These are phyloP conservation scores for Eutrema japonicum DNA, from an alignment of 345 rosid species.

Conservation along the genomic window DNA sequence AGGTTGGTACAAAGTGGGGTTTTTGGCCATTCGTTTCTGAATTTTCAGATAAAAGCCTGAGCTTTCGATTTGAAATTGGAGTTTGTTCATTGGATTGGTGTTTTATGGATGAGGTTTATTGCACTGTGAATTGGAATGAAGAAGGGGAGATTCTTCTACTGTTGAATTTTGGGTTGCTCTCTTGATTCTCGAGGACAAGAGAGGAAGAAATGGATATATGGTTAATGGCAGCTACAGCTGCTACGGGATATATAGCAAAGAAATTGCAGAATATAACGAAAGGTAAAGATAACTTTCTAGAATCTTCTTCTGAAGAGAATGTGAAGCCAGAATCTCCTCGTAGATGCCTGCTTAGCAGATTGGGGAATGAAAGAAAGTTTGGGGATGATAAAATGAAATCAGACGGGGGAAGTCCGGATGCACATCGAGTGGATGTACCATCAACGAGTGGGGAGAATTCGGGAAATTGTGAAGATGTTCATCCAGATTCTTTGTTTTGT, in stretches of 20 bases:
- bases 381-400: constrained; percentile 16
- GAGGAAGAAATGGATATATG: constrained; percentile 65
- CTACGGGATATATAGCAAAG: constrained; percentile 72
- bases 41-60: constrained; percentile 12
- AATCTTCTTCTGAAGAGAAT: constrained; percentile 36
- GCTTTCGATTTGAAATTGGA: constrained; percentile 15
- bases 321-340: constrained; percentile 33
- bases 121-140: constrained; percentile 16
- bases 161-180: constrained; percentile 15
- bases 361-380: constrained; percentile 29
- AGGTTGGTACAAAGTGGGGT: constrained; percentile 2
- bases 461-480: constrained; percentile 37
- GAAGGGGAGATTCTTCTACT: constrained; percentile 23
- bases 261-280: constrained; percentile 55
- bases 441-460: constrained; percentile 48
- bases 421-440: constrained; percentile 48
- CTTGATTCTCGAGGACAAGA: constrained; percentile 25
- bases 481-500: constrained; percentile 42
- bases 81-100: constrained; percentile 16
- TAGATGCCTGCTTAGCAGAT: constrained; percentile 37
- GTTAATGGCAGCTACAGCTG: constrained; percentile 80
- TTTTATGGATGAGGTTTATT: constrained; percentile 23
- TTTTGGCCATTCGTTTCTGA: constrained; percentile 10
- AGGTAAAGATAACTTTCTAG: constrained; percentile 40
- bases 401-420: neutral